Base-by-base conservation (phyloP, 495 filamentous ascomycete genomes). In the Aspergillus baeticus region DNA sequence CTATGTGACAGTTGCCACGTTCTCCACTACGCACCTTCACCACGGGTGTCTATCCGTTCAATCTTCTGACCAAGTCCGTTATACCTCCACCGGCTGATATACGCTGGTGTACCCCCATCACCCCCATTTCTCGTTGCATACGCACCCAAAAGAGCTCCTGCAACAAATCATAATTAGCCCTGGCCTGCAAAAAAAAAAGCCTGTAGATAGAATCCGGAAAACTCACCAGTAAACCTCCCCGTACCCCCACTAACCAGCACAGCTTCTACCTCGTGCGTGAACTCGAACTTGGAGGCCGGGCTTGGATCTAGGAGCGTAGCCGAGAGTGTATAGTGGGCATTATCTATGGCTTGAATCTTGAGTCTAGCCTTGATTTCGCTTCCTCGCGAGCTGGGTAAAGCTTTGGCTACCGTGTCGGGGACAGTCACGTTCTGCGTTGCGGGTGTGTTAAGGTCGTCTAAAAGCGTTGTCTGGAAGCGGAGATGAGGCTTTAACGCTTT, bases 101-200 rank as follows among this genome's bases (percentile, higher is more conserved):
- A 58, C 11, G 54, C 33, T 20, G 48, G 42, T 6, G 53, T 54
- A 1, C n/a, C 26, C 1, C 55, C 55, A 3, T 10, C 6, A 2
- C 59, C 51, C 21, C 58, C 61, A 49, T 61, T 63, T 15, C 51
- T 59, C 17, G 63, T 66, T 21, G 63, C 61, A 55, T 66, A 66
- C 1, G 44, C 54, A n/a, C 61, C 63, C 13, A 63, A 18, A 4
- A 66, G 43, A 34, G 44, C 39, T 14, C 56, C 56, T 59, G 29
- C 17, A 29, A 13, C 14, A 13, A n/a, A n/a, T n/a, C n/a, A 39
- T 22, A 1, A 23, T 43, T 17, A 57, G n/a, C 26, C 3, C 4
- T n/a, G 14, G 22, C 29, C 1, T 23, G 22, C 21, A 17, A 35
- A 11, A 21, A 20, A 7, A 6, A 33, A 36, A 31, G 13, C 6